Conservation (phyloP, 495 filamentous ascomycete species). For the Tetracladium setigerum region DNA sequence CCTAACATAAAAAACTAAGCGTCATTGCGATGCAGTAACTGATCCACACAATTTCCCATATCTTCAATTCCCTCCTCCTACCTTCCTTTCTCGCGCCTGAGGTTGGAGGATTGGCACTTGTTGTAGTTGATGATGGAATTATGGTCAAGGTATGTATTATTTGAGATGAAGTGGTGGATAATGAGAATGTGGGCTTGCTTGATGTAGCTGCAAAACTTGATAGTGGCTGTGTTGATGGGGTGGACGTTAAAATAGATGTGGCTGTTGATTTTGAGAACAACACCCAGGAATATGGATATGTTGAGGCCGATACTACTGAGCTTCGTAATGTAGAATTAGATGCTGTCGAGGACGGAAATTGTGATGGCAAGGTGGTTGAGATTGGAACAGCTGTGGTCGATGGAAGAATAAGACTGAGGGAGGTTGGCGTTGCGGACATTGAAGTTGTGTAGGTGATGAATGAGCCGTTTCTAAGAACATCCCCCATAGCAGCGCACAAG, state of each 20-base stretch:
- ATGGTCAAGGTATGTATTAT: no score
- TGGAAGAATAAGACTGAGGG: background rate
- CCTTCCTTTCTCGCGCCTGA: background rate
- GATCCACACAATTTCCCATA: background rate
- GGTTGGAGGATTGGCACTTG: background rate
- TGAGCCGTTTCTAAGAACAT: background rate
- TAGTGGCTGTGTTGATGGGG: no score
- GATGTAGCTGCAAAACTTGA: no score
- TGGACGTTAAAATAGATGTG: no score
- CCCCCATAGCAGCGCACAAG: slow-evolving; percentile 2
- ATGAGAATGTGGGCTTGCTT: no score
- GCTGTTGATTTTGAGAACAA: no score
- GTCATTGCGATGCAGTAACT: background rate
- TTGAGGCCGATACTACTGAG: no score
- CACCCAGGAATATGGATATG: no score
- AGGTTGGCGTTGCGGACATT: background rate
- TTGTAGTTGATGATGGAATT: background rate
- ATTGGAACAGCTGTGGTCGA: no score
- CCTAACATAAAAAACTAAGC: slow-evolving; percentile 9
- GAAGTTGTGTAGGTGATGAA: background rate
- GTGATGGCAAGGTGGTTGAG: background rate
- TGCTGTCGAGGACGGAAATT: no score
- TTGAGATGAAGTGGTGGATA: no score
- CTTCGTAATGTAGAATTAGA: no score
- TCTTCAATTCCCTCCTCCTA: background rate